Conservation (phyloP, 2,329 filamentous ascomycete species). For the Colletotrichum gigasporum region DNA sequence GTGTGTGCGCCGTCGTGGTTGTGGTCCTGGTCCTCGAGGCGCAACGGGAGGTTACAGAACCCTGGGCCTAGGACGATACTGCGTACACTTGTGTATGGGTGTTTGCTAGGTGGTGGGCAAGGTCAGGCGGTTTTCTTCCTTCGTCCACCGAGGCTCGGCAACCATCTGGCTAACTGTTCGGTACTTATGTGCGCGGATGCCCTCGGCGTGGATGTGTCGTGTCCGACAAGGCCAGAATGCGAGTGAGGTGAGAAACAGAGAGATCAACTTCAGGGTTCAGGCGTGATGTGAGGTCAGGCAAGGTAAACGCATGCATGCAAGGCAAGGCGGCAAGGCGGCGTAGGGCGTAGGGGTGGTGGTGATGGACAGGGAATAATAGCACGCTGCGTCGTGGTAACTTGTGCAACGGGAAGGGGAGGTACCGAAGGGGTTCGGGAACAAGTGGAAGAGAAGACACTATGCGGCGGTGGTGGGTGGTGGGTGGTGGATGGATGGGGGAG, state of each 20-base stretch:
- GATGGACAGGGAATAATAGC: constrained; percentile 7
- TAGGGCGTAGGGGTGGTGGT: background rate
- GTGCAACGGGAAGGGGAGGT: constrained; percentile 1
- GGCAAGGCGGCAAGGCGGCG: background rate
- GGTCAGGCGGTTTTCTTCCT: too few species aligned
- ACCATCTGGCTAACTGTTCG: background rate
- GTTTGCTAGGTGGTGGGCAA: too few species aligned
- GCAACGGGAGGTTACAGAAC: constrained; percentile 10
- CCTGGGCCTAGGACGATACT: constrained; percentile 1
- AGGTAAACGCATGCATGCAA: background rate
- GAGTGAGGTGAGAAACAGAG: background rate
- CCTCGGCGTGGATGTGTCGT: too few species aligned
- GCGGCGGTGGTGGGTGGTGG: background rate
- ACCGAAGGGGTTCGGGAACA: constrained; percentile 20
- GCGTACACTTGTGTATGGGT: background rate
- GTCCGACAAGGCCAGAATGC: too few species aligned
- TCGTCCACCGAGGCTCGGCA: constrained; percentile 6
- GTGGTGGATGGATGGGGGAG: background rate
- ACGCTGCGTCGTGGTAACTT: background rate
- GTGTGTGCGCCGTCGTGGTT: background rate
- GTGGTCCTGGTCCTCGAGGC: background rate
- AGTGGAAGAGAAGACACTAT: constrained; percentile 13
- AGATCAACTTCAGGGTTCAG: constrained; percentile 14
- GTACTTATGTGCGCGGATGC: background rate
- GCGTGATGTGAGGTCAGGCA: constrained; percentile 4